phyloP scores from a whole-genome alignment of 306 rosid genomes.

The Ammopiptanthus mongolicus region DNA sequence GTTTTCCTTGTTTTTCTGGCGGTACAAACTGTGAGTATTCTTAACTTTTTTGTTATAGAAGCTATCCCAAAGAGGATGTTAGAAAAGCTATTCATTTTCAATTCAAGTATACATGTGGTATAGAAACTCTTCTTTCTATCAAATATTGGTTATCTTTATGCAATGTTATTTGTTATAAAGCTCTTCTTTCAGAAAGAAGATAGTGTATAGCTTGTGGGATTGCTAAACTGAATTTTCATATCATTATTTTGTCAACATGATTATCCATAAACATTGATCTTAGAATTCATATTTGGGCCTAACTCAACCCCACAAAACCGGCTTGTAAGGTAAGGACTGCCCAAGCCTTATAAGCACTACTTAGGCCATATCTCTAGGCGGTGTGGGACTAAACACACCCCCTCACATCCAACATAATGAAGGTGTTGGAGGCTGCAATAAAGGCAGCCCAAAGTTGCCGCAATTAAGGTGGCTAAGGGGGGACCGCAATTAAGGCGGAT shows the following conservation, averaged over 20 bases:
- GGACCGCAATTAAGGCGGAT: too few species aligned
- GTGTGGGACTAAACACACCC: too few species aligned
- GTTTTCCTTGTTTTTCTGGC: conserved; percentile 91
- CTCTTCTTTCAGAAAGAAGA: neutral
- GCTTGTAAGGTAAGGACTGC: too few species aligned
- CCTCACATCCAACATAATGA: too few species aligned
- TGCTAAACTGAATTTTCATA: neutral
- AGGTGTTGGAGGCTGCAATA: too few species aligned
- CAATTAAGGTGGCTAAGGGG: too few species aligned
- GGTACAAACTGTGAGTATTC: conserved; percentile 86
- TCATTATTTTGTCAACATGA: neutral
- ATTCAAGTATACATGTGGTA: neutral
- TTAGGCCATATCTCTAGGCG: too few species aligned
- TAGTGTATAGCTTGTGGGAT: neutral
- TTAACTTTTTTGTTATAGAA: neutral
- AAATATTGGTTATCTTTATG: neutral
- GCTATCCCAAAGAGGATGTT: neutral
- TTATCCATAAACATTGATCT: neutral
- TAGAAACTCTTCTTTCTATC: neutral
- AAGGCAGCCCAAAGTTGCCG: too few species aligned
- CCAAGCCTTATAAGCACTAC: too few species aligned
- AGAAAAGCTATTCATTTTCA: neutral
- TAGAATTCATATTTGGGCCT: too few species aligned
- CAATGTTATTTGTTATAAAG: neutral
- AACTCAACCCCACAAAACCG: too few species aligned